Evolutionary conservation across 495 filamentous ascomycete species (phyloP).

Genomic region (Lophiotrema nucula): DNA sequence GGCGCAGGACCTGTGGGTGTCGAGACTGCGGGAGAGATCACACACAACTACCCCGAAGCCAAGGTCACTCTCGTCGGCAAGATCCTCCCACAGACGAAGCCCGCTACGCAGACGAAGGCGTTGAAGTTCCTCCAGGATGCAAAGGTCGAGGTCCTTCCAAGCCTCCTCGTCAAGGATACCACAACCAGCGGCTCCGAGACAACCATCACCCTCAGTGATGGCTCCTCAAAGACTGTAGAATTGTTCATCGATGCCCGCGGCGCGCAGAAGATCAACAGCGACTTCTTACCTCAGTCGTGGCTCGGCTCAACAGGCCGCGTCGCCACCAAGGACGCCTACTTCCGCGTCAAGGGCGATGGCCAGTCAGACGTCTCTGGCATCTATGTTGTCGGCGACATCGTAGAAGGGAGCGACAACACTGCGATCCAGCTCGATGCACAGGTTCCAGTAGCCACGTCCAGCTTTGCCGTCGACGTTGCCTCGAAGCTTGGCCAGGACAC

Average conservation of each 20-base stretch:
- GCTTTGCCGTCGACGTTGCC: conserved; percentile 37
- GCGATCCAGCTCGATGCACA: conserved; percentile 20
- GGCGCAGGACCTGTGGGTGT: conserved; percentile 45
- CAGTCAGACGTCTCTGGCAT: conserved; percentile 44
- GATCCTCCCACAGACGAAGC: conserved; percentile 47
- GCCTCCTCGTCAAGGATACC: conserved; percentile 27
- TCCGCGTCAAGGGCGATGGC: conserved; percentile 44
- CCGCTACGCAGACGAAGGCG: conserved; percentile 38
- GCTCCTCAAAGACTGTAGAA: conserved; percentile 43
- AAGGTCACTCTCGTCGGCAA: conserved; percentile 45
- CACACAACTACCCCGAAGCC: conserved; percentile 31
- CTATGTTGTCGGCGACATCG: conserved; percentile 51
- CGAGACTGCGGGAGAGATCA: conserved; percentile 24
- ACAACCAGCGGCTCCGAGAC: conserved; percentile 29
- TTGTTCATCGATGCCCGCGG: conserved; percentile 52
- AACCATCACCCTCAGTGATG: conserved; percentile 38
- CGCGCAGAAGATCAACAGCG: conserved; percentile 44
- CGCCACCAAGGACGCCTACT: conserved; percentile 42
- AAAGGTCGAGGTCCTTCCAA: conserved; percentile 47
- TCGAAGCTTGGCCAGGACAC: conserved; percentile 11
- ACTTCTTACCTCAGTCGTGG: conserved; percentile 42
- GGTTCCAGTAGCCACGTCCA: background rate
- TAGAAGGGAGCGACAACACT: conserved; percentile 32
- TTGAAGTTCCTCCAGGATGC: conserved; percentile 43
- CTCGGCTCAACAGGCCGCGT: conserved; percentile 43